Base-by-base conservation (phyloP, 2,329 filamentous ascomycete genomes). In the Pseudogymnoascus sp. region DNA sequence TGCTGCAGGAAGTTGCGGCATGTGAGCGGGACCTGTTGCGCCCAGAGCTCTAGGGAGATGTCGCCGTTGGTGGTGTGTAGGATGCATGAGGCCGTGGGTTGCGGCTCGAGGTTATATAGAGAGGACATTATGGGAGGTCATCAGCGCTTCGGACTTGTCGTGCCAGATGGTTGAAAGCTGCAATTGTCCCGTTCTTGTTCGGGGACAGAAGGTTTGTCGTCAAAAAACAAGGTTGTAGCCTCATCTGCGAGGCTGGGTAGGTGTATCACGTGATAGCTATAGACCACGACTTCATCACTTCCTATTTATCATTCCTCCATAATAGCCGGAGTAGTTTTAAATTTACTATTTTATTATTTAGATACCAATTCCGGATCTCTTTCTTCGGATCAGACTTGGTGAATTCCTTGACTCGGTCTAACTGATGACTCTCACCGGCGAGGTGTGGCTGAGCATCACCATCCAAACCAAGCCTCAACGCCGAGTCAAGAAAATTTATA, bases 1-100 rank as follows among this genome's bases (percentile, higher is more conserved):
- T 92, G 88, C 75, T 99, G 94, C 38, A 99, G 83, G 76, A 99
- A 99, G 78, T 97, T 97, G 69, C 93, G 91, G 72, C 88, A 92
- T 25, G 94, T 89, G 65, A 97, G 81, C 7, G 94, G 94, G 0
- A 91, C 89, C 76, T 99, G 94, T 72, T 94, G 94, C 16, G 92
- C 92, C 80, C 96, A 99, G 63, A 99, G 86, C 75, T 96, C 91
- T 75, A 99, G 84, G 38, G 90, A 87, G 63, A 99, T 83, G 71
- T 96, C 92, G 75, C 94, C 94, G 52, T 88, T 81, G 5, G 91
- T 96, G 8, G 94, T 99, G 75, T 95, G 88, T 42, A 99, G 82
- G 67, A 97, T 87, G 62, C 90, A 91, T 67, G 94, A 96, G 22
- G 90, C 94, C 63, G 93, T 97, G 52, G 94, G 91, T 72, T 93